These are phyloP conservation scores for Cokeromyces recurvatus DNA, from an alignment of 371 early-diverging fungal species.

Conservation along the genomic window DNA sequence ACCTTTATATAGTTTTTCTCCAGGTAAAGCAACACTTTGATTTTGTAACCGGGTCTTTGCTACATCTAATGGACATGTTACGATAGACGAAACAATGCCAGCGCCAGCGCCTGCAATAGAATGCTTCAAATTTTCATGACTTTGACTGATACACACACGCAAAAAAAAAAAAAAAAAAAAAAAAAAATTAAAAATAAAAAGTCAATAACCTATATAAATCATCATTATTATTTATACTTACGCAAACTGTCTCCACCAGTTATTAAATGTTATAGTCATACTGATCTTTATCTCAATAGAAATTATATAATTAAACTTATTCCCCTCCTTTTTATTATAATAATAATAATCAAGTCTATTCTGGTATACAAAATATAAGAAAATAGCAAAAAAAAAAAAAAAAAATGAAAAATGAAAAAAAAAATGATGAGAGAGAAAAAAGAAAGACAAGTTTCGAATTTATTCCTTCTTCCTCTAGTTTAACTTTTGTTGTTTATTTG, in stretches of 20 bases:
- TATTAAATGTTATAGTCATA: constrained; percentile 1
- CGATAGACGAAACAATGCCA: constrained; percentile 76
- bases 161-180: background rate
- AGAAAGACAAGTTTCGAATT: too few species aligned
- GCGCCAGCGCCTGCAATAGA: constrained; percentile 84
- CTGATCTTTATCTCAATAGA: background rate
- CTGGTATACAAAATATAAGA: too few species aligned
- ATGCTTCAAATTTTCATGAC: constrained; percentile 64
- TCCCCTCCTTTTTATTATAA: too few species aligned
- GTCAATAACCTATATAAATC: background rate
- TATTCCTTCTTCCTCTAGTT: too few species aligned
- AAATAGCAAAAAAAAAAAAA: too few species aligned
- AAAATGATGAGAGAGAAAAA: too few species aligned
- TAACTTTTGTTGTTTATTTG: too few species aligned
- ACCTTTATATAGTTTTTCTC: constrained; percentile 31
- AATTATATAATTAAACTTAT: too few species aligned
- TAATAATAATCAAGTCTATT: too few species aligned
- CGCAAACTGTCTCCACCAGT: constrained; percentile 28
- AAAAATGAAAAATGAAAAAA: too few species aligned
- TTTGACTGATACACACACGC: constrained; percentile 29
- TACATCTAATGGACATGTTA: constrained; percentile 93
- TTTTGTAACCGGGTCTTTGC: constrained; percentile 94
- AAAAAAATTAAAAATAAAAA: background rate
- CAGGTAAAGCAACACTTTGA: constrained; percentile 58
- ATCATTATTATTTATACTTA: constrained; percentile 5